Evolutionary conservation across 805 yeast species (phyloP).

Genomic region (Metschnikowia bowlesiae): DNA sequence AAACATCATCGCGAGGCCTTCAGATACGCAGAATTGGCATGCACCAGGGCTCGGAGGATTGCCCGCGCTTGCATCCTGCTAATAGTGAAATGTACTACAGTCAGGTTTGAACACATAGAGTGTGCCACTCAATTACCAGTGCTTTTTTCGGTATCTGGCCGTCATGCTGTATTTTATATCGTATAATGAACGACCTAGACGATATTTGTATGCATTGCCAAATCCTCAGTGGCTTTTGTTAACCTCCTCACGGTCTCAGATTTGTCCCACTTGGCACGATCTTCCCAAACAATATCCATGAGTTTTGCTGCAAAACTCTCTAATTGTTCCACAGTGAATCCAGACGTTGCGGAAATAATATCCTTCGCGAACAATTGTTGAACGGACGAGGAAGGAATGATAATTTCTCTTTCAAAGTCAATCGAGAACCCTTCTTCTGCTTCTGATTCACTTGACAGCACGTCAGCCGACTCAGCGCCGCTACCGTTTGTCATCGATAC

Average conservation of each 20-base stretch:
- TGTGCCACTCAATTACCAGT: neutral
- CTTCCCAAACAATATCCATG: conserved; percentile 70
- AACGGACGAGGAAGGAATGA: conserved; percentile 15
- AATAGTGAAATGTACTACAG: neutral
- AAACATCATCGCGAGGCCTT: conserved; percentile 1
- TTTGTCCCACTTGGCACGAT: conserved; percentile 49
- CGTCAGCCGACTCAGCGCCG: neutral
- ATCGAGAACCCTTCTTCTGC: conserved; percentile 33
- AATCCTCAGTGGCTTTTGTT: conserved; percentile 14
- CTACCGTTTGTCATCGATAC: neutral
- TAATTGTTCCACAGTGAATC: conserved; percentile 33
- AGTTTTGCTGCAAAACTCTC: conserved; percentile 54
- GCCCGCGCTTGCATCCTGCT: neutral
- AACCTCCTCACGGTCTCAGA: conserved; percentile 32
- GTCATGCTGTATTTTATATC: neutral
- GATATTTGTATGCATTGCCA: neutral
- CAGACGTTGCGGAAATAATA: conserved; percentile 28
- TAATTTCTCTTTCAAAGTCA: conserved; percentile 54
- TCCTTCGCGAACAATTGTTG: conserved; percentile 23
- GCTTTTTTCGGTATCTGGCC: neutral
- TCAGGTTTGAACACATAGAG: neutral
- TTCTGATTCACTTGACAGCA: conserved; percentile 28
- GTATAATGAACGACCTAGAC: neutral
- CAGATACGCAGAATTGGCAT: neutral
- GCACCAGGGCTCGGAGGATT: neutral